Conservation (phyloP, 345 rosid species). For the Psidium friedrichsthalianum region DNA sequence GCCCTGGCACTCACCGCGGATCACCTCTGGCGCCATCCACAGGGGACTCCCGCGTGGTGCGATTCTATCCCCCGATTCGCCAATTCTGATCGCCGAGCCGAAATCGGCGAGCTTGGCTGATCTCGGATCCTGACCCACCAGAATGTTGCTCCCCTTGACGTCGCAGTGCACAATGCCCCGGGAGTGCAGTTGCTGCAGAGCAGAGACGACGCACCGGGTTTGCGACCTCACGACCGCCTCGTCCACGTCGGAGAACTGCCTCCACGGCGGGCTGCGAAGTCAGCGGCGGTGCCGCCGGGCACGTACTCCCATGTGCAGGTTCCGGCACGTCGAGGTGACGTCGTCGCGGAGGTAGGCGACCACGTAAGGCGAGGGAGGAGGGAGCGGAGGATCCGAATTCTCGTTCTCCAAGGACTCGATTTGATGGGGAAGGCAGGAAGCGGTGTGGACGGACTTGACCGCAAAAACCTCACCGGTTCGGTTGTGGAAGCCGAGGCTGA, state of each 20-base stretch:
- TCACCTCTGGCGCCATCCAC: conserved; percentile 94
- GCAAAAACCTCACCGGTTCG: conserved; percentile 38
- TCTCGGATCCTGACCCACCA: conserved; percentile 20
- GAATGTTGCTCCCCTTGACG: conserved; percentile 55
- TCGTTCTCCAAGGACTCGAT: conserved; percentile 45
- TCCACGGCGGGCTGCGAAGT: conserved; percentile 9
- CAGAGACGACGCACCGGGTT: conserved; percentile 46
- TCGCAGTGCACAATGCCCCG: conserved; percentile 69
- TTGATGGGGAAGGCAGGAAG: conserved; percentile 21
- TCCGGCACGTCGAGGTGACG: conserved; percentile 27
- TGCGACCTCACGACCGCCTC: conserved; percentile 31
- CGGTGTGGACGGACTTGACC: conserved; percentile 42
- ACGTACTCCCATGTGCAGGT: conserved; percentile 63
- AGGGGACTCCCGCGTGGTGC: conserved; percentile 76
- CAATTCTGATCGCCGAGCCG: conserved; percentile 39
- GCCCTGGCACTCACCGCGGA: conserved; percentile 55
- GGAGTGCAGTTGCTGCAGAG: conserved; percentile 40
- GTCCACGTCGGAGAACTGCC: conserved; percentile 7
- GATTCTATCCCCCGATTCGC: background rate
- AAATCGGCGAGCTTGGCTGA: conserved; percentile 65
- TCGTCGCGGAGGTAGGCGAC: conserved; percentile 48
- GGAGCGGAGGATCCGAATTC: conserved; percentile 40
- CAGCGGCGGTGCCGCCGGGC: conserved; percentile 51
- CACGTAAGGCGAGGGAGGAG: conserved; percentile 27
- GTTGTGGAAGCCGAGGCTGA: conserved; percentile 24